Conservation (phyloP, 2,329 filamentous ascomycete genomes). For the Thielaviopsis musarum region DNA sequence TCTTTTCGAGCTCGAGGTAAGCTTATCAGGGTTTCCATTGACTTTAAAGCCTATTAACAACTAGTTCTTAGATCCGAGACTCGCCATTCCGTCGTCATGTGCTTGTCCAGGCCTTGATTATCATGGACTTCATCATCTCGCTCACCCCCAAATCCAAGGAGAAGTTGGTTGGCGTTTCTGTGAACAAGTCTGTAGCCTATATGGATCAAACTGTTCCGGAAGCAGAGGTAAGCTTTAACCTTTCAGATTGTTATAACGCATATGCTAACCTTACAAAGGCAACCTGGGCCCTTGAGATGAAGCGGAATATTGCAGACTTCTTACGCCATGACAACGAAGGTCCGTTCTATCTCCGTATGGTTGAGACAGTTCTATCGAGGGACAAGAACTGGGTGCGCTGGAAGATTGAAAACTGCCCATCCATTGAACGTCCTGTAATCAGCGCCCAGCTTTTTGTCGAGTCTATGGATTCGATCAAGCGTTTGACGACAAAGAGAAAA, state of each 20-base stretch:
- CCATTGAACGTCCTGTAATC: constrained; percentile 63
- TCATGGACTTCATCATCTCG: constrained; percentile 90
- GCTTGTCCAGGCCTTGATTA: constrained; percentile 83
- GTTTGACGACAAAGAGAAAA: constrained; percentile 53
- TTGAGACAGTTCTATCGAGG: constrained; percentile 83
- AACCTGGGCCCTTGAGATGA: constrained; percentile 71
- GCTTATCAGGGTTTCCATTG: constrained; percentile 10
- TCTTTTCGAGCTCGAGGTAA: constrained; percentile 83
- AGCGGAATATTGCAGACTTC: constrained; percentile 63
- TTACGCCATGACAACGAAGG: constrained; percentile 68
- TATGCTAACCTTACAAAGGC: constrained; percentile 30
- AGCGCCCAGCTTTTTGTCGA: constrained; percentile 50
- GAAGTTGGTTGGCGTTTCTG: constrained; percentile 50
- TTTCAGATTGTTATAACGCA: background rate
- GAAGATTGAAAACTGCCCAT: constrained; percentile 88
- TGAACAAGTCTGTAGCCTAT: constrained; percentile 82
- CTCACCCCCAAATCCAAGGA: constrained; percentile 68
- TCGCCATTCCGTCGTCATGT: constrained; percentile 88
- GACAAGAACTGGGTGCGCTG: constrained; percentile 99
- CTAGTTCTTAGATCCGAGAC: constrained; percentile 57
- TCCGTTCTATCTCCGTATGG: constrained; percentile 88
- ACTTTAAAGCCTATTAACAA: background rate
- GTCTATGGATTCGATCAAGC: constrained; percentile 48
- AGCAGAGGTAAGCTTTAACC: constrained; percentile 51
- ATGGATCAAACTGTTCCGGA: constrained; percentile 56